Conservation (phyloP, 1,284 basidiomycete species). For the Takashimella koratensis region DNA sequence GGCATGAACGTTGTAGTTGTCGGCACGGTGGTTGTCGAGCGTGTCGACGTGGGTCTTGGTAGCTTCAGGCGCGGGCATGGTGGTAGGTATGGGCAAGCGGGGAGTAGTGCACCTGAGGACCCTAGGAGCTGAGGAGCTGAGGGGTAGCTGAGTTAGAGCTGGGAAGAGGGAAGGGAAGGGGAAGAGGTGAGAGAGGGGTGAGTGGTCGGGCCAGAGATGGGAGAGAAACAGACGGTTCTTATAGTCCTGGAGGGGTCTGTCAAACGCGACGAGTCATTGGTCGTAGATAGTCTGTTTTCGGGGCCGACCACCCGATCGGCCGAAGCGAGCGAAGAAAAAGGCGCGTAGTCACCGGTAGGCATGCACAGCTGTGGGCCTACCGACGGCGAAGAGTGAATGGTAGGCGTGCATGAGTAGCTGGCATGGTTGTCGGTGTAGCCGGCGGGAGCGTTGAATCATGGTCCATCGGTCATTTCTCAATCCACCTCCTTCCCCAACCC, state of each 20-base stretch:
- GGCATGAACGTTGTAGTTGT: slow-evolving; percentile 46
- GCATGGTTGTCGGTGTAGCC: not conserved
- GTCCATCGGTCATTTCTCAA: not conserved
- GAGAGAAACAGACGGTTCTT: too few relatives aligned
- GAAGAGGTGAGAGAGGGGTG: not conserved
- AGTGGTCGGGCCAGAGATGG: too few relatives aligned
- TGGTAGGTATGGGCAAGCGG: not conserved
- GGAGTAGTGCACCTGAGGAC: too few relatives aligned
- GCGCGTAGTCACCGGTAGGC: too few relatives aligned
- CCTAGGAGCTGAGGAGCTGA: not conserved
- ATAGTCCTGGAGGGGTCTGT: not conserved
- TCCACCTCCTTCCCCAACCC: not conserved
- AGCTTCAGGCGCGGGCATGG: not conserved
- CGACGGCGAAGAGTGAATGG: too few relatives aligned
- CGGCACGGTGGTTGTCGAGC: slow-evolving; percentile 33
- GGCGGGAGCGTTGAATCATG: not conserved
- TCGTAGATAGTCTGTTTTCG: not conserved
- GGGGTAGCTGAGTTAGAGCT: not conserved
- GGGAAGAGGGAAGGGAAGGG: not conserved
- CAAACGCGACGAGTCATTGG: not conserved
- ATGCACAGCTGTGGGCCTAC: too few relatives aligned
- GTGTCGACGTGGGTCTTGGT: slow-evolving; percentile 8
- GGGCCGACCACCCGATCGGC: slow-evolving; percentile 3
- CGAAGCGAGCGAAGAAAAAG: too few relatives aligned
- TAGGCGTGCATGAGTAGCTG: not conserved